Percentiles rank a stretch among this genome's conserved stretches.
Evolutionary conservation across 306 rosid species (phyloP).

Genomic region (Styphnolobium japonicum): DNA sequence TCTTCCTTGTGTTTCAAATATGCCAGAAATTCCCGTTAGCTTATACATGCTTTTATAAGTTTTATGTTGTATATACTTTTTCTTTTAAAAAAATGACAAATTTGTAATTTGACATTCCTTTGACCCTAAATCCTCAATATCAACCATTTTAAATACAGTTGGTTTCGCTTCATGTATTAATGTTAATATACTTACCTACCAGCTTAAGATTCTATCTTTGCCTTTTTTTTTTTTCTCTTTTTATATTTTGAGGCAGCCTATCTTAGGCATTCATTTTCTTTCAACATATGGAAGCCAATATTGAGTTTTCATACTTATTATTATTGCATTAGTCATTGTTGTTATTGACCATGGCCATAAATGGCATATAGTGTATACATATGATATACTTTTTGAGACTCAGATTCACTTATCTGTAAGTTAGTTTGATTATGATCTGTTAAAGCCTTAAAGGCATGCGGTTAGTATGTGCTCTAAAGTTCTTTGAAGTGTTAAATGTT

Average conservation of each 20-base stretch:
- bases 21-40: background rate
- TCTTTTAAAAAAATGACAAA: no score
- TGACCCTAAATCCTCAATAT: no score
- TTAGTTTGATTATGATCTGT: constrained; percentile 4
- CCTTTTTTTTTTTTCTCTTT: background rate
- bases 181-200: background rate
- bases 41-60: background rate
- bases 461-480: background rate
- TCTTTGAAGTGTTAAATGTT: background rate
- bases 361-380: background rate
- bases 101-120: no score
- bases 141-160: background rate
- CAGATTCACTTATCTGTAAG: background rate
- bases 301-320: background rate
- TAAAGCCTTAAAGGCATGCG: background rate
- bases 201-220: background rate
- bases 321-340: background rate
- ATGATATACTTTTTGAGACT: background rate
- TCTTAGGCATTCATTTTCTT: background rate
- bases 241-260: background rate
- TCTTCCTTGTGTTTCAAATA: background rate
- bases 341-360: background rate
- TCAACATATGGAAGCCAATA: background rate
- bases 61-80: no score
- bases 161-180: background rate